phyloP scores from a whole-genome alignment of 805 yeast species.

The Scheffersomyces ergatensis region DNA sequence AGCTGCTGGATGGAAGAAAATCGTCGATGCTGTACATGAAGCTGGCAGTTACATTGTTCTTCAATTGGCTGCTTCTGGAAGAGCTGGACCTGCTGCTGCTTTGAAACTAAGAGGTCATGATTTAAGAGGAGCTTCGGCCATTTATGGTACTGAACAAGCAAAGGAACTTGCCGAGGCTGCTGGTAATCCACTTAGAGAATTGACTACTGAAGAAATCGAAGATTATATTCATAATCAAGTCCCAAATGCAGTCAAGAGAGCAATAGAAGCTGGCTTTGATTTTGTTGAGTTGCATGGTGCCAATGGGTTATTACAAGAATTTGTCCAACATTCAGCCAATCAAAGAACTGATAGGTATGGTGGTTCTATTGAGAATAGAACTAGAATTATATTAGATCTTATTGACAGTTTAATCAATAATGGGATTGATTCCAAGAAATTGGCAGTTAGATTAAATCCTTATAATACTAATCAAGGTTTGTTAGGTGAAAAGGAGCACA shows the following conservation, averaged over 20 bases:
- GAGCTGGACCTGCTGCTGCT: conserved; percentile 28
- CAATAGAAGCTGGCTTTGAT: conserved; percentile 36
- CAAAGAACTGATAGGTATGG: conserved; percentile 33
- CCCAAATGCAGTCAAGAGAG: conserved; percentile 26
- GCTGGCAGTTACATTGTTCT: conserved; percentile 40
- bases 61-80: conserved; percentile 57
- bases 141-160: conserved; percentile 14
- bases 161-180: conserved; percentile 11
- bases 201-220: conserved; percentile 21
- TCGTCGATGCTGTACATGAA: conserved; percentile 44
- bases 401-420: conserved; percentile 34
- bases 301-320: conserved; percentile 38
- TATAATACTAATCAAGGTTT: conserved; percentile 29
- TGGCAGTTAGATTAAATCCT: conserved; percentile 36
- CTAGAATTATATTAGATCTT: conserved; percentile 28
- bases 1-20: conserved; percentile 46
- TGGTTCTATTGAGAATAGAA: conserved; percentile 37
- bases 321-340: conserved; percentile 31
- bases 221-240: conserved; percentile 15
- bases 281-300: conserved; percentile 41
- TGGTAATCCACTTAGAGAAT: conserved; percentile 16
- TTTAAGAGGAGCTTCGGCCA: conserved; percentile 14
- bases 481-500: conserved; percentile 26
- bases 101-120: conserved; percentile 21
- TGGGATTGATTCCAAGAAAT: conserved; percentile 26